Evolutionary conservation across 306 rosid species (phyloP).

Genomic region (Begonia loranthoides): DNA sequence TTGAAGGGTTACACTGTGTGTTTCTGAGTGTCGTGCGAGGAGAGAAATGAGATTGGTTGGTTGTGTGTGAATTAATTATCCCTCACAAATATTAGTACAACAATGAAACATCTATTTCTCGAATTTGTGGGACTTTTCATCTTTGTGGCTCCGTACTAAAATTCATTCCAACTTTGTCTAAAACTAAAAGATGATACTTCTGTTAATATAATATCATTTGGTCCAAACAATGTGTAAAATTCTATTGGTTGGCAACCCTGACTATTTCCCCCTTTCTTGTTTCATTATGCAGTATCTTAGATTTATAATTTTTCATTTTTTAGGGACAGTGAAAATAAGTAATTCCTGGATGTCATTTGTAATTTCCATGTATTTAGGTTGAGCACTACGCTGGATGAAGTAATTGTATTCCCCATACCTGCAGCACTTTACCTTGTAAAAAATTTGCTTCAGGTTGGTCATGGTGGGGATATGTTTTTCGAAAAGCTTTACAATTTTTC

Average conservation of each 20-base stretch:
- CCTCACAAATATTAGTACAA: too few species aligned
- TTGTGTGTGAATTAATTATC: too few species aligned
- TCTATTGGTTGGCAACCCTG: neutral
- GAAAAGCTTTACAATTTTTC: neutral
- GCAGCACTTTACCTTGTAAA: conserved; percentile 84
- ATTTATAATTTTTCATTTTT: too few species aligned
- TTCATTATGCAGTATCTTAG: too few species aligned
- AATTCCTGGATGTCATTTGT: neutral
- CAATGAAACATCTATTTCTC: too few species aligned
- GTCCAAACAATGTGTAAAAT: too few species aligned
- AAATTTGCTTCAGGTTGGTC: conserved; percentile 87
- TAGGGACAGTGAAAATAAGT: too few species aligned
- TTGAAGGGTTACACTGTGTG: neutral
- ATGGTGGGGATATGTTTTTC: neutral
- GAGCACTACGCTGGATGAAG: conserved; percentile 74
- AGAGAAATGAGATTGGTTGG: too few species aligned
- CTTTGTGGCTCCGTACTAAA: neutral
- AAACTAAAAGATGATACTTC: too few species aligned
- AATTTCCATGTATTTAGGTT: conserved; percentile 37
- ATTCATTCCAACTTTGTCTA: too few species aligned
- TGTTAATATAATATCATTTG: too few species aligned
- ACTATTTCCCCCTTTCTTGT: too few species aligned
- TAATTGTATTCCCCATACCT: conserved; percentile 82
- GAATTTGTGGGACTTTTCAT: neutral
- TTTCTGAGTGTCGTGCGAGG: neutral